Percentiles rank a stretch among this genome's conserved stretches.
Evolutionary conservation across 208 protist genomes (phyloP).

Genomic region (Crithidia thermophila): DNA sequence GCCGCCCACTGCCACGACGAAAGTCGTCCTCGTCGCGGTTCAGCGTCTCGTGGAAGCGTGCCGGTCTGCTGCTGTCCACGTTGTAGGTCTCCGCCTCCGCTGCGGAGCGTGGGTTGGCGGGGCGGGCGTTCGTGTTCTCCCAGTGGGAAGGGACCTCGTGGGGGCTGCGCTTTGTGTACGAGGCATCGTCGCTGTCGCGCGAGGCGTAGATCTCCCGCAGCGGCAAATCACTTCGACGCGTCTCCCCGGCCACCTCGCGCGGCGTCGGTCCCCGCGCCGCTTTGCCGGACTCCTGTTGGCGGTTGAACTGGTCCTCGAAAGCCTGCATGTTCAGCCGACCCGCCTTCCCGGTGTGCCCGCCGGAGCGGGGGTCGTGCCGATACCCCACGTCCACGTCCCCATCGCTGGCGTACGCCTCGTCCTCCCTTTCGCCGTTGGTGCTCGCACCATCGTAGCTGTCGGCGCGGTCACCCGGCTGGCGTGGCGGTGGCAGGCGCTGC

Average conservation of each 20-base stretch:
- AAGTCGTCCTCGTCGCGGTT: too few species aligned
- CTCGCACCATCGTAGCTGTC: not conserved
- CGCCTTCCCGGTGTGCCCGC: not conserved
- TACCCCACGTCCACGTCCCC: too few species aligned
- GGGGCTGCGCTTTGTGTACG: slow-evolving; percentile 1
- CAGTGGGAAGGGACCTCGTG: too few species aligned
- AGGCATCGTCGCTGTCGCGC: slow-evolving; percentile 14
- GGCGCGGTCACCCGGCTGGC: not conserved
- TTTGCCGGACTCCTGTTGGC: not conserved
- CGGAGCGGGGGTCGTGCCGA: not conserved
- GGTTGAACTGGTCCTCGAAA: slow-evolving; percentile 8
- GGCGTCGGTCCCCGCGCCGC: not conserved
- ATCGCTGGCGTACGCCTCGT: not conserved
- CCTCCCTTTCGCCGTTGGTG: not conserved
- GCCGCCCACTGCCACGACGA: too few species aligned
- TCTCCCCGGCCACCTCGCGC: not conserved
- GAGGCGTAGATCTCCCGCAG: slow-evolving; percentile 13
- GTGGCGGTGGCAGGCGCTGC: not conserved
- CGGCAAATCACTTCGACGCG: not conserved
- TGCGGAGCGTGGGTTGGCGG: too few species aligned
- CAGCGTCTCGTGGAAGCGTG: not conserved
- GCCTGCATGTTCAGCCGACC: slow-evolving; percentile 10
- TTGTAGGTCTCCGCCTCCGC: not conserved
- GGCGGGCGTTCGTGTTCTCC: too few species aligned
- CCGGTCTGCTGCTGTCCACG: not conserved